phyloP scores from a whole-genome alignment of 2,329 filamentous ascomycete species.

The Beauveria rudraprayagi region DNA sequence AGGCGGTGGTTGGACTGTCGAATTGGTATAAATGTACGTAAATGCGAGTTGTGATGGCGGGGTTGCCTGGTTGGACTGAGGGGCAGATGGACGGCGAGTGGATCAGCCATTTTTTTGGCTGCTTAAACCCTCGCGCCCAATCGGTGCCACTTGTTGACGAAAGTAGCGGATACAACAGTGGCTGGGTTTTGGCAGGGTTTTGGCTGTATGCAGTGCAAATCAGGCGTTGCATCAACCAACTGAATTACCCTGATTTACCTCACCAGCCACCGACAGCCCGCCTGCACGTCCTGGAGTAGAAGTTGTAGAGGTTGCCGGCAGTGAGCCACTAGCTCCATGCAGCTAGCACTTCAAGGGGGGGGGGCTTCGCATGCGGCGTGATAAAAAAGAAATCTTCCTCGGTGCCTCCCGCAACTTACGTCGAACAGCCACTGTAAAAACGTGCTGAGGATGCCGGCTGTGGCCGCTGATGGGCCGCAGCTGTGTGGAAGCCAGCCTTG shows the following conservation, averaged over 20 bases:
- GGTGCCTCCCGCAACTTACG: not conserved
- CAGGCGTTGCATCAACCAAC: not conserved
- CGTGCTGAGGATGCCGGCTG: not conserved
- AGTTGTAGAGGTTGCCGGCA: not conserved
- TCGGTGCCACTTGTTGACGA: not conserved
- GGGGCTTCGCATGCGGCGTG: not conserved
- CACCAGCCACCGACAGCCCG: too few species aligned
- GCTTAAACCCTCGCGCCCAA: not conserved
- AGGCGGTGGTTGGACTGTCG: conserved; percentile 1
- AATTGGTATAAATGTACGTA: not conserved
- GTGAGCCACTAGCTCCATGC: conserved; percentile 3
- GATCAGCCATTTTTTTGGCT: not conserved
- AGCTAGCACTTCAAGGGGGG: not conserved
- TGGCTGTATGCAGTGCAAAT: too few species aligned
- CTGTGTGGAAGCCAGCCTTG: not conserved
- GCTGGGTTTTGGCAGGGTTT: too few species aligned
- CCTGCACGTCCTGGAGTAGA: too few species aligned
- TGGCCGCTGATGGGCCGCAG: conserved; percentile 4
- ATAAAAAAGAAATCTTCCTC: not conserved
- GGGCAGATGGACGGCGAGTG: not conserved
- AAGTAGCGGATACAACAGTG: not conserved
- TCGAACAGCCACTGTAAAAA: not conserved
- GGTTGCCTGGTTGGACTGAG: not conserved
- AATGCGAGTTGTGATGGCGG: not conserved
- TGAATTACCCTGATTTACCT: not conserved